phyloP scores from a whole-genome alignment of 2,329 filamentous ascomycete species.

The Diaporthe amygdali region DNA sequence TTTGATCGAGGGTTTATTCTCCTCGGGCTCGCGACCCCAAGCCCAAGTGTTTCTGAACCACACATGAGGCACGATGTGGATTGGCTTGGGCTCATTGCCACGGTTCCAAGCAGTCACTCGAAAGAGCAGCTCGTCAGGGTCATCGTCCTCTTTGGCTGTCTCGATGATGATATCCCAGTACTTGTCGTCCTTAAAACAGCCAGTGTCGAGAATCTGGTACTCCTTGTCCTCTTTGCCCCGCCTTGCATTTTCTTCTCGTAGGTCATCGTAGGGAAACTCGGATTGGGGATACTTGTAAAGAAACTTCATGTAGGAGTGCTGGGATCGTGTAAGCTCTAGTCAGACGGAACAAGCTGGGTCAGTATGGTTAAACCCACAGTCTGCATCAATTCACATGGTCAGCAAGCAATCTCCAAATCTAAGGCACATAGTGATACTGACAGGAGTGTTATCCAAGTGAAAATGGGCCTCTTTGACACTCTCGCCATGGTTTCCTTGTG shows the following conservation, averaged over 20 bases:
- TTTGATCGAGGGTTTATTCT: conserved; percentile 81
- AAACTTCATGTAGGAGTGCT: conserved; percentile 99
- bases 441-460: conserved; percentile 91
- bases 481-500: conserved; percentile 96
- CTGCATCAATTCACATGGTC: conserved; percentile 37
- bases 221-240: conserved; percentile 80
- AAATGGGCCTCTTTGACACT: conserved; percentile 97
- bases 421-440: conserved; percentile 37
- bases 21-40: conserved; percentile 80
- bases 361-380: conserved; percentile 44
- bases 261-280: conserved; percentile 88
- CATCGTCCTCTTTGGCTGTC: conserved; percentile 90
- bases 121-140: conserved; percentile 90
- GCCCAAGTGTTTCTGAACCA: conserved; percentile 99
- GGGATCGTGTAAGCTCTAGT: conserved; percentile 29
- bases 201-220: conserved; percentile 91
- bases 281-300: conserved; percentile 97
- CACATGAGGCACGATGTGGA: conserved; percentile 93
- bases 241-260: conserved; percentile 82
- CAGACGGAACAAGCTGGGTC: background rate
- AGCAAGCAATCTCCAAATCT: conserved; percentile 28
- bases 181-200: conserved; percentile 82
- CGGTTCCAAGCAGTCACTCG: conserved; percentile 96
- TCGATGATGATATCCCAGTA: conserved; percentile 99
- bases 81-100: conserved; percentile 84